These are phyloP conservation scores for Microcos paniculata DNA, from an alignment of 345 rosid genomes.

Conservation along the genomic window DNA sequence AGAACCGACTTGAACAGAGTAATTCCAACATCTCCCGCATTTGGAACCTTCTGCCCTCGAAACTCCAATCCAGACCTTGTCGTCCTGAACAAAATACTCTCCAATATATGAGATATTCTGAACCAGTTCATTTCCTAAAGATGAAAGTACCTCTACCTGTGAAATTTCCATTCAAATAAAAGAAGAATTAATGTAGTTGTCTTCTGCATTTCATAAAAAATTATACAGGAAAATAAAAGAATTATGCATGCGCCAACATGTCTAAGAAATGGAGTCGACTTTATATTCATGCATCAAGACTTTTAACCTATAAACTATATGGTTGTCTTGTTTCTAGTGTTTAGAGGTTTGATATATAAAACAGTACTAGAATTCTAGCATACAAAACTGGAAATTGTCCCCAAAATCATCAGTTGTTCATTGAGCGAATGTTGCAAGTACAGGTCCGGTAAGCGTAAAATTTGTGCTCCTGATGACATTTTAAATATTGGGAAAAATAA, in stretches of 20 bases:
- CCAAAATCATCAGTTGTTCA: background rate
- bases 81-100: constrained; percentile 51
- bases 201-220: background rate
- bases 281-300: background rate
- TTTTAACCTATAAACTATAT: background rate
- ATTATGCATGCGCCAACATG: background rate
- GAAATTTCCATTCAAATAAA: constrained; percentile 11
- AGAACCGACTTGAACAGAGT: constrained; percentile 64
- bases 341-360: background rate
- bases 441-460: background rate
- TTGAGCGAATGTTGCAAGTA: background rate
- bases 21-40: constrained; percentile 97
- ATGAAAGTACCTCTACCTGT: constrained; percentile 68
- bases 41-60: constrained; percentile 75
- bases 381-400: background rate
- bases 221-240: background rate
- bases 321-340: background rate
- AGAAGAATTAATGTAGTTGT: background rate
- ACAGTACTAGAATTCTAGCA: background rate
- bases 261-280: background rate
- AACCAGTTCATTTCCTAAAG: constrained; percentile 37
- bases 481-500: background rate
- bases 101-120: constrained; percentile 46
- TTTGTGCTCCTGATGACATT: background rate
- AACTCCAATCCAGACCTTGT: constrained; percentile 80